Base-by-base conservation (phyloP, 2,329 filamentous ascomycete species). In the Colletotrichum sidae region DNA sequence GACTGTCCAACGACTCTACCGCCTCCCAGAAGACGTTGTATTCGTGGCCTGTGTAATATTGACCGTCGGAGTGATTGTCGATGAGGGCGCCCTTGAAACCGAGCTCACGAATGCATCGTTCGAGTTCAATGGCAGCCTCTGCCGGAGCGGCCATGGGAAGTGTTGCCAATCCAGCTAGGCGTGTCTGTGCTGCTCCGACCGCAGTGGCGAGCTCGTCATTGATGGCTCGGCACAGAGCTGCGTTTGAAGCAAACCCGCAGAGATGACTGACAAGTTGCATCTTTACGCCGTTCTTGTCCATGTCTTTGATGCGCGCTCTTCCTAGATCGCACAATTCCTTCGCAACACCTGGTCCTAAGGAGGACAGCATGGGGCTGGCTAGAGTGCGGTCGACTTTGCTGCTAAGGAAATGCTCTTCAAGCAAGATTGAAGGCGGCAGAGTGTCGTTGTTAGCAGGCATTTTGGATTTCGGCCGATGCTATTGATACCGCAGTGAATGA, bases 51-150 rank as follows among this genome's bases (percentile, higher is more conserved):
- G 89, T 86, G 44, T 87, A 88, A 61, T 89, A 85, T 0, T 77
- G 67, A 3, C 86, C 87, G 12, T 85, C 80, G 17, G 83, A 83
- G 70, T 91, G 88, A 1, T 82, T 85, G 70, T 90, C 86, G 44
- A 91, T 81, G 5, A 91, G 75, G 2, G 82, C 86, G 2, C 88
- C 88, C 61, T 86, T 83, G 78, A 90, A 90, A 8, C 87, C 86
- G 49, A 84, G 78, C 65, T 88, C 74, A 2, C 77, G 83, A 3
- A 90, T 83, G 55, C 84, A 87, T 47, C 86, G 79, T 49, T 74
- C 73, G 2, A 88, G 77, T 67, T 88, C 86, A 2, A 73, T 75
- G 1, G 81, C 79, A 6, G 85, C 85, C 54, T 83, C 76, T 1
- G 76, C 70, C 0, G 85, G 84, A 67, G 86, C 75, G 69, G 87